Evolutionary conservation across 2,329 filamentous ascomycete species (phyloP).

Genomic region (Xylariaceae sp.): DNA sequence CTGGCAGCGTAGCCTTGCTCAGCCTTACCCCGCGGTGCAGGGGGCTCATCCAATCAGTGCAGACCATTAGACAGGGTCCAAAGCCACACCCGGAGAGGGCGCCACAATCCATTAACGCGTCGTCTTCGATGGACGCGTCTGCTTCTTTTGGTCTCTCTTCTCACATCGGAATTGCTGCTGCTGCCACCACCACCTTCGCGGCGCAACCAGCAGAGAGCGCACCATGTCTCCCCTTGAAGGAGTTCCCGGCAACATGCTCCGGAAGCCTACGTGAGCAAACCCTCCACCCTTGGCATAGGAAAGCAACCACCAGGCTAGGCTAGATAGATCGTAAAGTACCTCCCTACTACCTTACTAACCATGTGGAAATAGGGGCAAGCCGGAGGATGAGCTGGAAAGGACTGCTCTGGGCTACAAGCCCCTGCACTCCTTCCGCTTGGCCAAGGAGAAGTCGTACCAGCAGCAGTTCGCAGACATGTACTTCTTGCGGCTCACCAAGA

Average conservation of each 20-base stretch:
- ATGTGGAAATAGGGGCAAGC: conserved; percentile 27
- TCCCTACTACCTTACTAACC: too few species aligned
- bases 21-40: conserved; percentile 23
- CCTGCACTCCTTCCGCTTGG: conserved; percentile 65
- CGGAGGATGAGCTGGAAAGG: conserved; percentile 40
- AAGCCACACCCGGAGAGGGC: conserved; percentile 7
- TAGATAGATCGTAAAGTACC: too few species aligned
- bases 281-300: too few species aligned
- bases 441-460: conserved; percentile 67
- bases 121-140: too few species aligned
- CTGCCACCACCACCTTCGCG: too few species aligned
- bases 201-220: conserved; percentile 6
- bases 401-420: conserved; percentile 59
- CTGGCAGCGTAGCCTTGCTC: conserved; percentile 10
- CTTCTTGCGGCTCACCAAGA: conserved; percentile 78
- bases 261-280: conserved; percentile 39
- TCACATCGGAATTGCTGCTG: too few species aligned
- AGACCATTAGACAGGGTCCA: background rate
- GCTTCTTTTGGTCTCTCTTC: too few species aligned
- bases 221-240: conserved; percentile 38
- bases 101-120: conserved; percentile 26
- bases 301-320: too few species aligned
- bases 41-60: conserved; percentile 13
- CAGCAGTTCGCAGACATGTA: conserved; percentile 99
- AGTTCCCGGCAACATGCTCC: conserved; percentile 36